Percentiles rank a stretch among this genome's conserved stretches.
These are phyloP conservation scores for Moesziomyces sp. DNA, from an alignment of 1,284 basidiomycete species.

Conservation along the genomic window DNA sequence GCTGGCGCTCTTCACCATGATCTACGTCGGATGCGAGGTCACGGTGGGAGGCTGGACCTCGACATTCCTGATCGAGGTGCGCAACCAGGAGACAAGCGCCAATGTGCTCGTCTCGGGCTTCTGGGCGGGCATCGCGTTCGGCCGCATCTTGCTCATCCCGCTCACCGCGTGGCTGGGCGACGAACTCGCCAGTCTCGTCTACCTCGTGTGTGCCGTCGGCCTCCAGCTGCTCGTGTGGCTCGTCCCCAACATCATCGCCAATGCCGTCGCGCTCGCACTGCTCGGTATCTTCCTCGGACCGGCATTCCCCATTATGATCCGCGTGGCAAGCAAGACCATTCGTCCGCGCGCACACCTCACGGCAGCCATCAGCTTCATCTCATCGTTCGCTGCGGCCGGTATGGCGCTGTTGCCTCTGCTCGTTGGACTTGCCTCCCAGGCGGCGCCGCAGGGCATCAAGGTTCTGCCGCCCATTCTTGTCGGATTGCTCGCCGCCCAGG, in stretches of 20 bases:
- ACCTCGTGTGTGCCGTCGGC: conserved; percentile 38
- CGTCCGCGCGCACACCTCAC: conserved; percentile 48
- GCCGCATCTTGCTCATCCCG: conserved; percentile 51
- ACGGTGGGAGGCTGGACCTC: conserved; percentile 53
- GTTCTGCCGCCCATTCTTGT: conserved; percentile 49
- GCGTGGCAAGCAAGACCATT: conserved; percentile 24
- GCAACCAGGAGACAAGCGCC: conserved; percentile 23
- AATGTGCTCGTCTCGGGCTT: conserved; percentile 53
- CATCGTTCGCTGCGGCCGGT: conserved; percentile 40
- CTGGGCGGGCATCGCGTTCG: conserved; percentile 52
- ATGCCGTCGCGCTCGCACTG: conserved; percentile 46
- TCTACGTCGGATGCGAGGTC: conserved; percentile 56
- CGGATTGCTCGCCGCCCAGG: conserved; percentile 36
- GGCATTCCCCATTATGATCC: conserved; percentile 49
- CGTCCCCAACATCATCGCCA: conserved; percentile 49
- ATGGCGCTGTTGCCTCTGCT: conserved; percentile 50
- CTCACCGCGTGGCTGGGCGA: conserved; percentile 45
- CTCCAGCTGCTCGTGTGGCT: conserved; percentile 52
- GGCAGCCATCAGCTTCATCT: conserved; percentile 46
- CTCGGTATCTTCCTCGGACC: conserved; percentile 51
- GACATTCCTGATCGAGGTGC: conserved; percentile 37
- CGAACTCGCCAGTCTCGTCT: conserved; percentile 41
- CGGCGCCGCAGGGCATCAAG: conserved; percentile 37
- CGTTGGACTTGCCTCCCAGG: conserved; percentile 43
- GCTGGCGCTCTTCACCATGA: conserved; percentile 37